Conservation (phyloP, 768 basidiomycete species). For the Leccinum uliginosum region DNA sequence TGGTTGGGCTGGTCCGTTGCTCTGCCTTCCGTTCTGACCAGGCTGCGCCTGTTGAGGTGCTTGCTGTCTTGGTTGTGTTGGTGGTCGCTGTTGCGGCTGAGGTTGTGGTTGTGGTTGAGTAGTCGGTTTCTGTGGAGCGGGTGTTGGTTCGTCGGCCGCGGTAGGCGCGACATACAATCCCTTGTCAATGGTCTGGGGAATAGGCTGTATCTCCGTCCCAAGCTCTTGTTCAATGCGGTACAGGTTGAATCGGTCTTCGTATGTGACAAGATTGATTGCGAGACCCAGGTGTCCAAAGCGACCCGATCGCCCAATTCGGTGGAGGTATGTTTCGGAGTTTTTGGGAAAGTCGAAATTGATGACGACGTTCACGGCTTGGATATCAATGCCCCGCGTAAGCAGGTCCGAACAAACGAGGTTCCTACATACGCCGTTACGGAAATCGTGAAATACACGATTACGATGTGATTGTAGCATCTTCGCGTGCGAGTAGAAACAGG, state of each 20-base stretch:
- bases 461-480: constrained; percentile 99
- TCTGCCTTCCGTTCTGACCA: constrained; percentile 28
- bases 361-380: constrained; percentile 99
- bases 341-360: constrained; percentile 99
- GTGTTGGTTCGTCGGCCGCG: constrained; percentile 39
- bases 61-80: constrained; percentile 29
- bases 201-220: constrained; percentile 95
- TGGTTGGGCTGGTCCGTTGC: constrained; percentile 19
- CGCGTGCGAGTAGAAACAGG: constrained; percentile 99
- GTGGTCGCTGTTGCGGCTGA: constrained; percentile 23
- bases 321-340: constrained; percentile 97
- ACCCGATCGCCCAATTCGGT: constrained; percentile 96
- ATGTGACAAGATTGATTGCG: constrained; percentile 96
- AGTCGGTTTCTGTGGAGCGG: constrained; percentile 39
- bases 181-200: constrained; percentile 87
- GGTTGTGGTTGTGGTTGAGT: constrained; percentile 35
- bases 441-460: constrained; percentile 99
- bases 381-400: constrained; percentile 98
- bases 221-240: constrained; percentile 98
- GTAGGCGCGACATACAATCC: constrained; percentile 88
- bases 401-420: constrained; percentile 98
- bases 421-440: constrained; percentile 96
- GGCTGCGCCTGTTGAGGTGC: constrained; percentile 23
- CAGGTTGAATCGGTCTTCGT: constrained; percentile 96
- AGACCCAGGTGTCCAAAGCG: constrained; percentile 96